Conservation (phyloP, 2,329 filamentous ascomycete species). For the Phyllosticta citrichinensis region DNA sequence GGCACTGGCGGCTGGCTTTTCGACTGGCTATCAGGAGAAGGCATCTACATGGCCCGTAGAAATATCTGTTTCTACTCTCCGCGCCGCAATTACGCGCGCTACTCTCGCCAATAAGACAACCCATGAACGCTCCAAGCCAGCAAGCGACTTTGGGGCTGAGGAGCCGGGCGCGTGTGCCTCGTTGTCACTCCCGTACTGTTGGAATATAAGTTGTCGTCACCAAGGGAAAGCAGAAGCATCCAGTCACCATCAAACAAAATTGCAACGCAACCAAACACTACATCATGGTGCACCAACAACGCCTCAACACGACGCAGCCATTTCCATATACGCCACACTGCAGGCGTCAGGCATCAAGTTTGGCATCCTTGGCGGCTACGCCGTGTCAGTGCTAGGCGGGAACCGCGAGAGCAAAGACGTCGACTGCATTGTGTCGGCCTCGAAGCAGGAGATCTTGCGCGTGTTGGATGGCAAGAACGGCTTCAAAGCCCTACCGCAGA, state of each 20-base stretch:
- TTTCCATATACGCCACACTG: constrained; percentile 13
- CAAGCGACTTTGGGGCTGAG: background rate
- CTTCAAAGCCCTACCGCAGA: constrained; percentile 11
- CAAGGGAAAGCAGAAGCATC: background rate
- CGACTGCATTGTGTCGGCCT: constrained; percentile 13
- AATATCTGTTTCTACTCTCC: background rate
- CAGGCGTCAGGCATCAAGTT: constrained; percentile 6
- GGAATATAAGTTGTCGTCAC: background rate
- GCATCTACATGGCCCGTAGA: background rate
- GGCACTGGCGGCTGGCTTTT: background rate
- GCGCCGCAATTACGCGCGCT: background rate
- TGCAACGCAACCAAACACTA: background rate
- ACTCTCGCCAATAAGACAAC: background rate
- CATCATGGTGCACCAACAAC: background rate
- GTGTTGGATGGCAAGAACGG: constrained; percentile 12
- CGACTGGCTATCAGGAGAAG: background rate
- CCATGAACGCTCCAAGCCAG: background rate
- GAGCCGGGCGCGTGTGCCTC: constrained; percentile 4
- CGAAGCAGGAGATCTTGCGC: constrained; percentile 13
- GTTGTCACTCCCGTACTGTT: background rate
- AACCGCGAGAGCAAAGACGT: constrained; percentile 14
- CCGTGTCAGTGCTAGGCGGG: constrained; percentile 11
- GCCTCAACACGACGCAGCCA: constrained; percentile 12
- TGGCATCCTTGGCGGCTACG: constrained; percentile 15
- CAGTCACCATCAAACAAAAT: background rate